These are phyloP conservation scores for Wickerhamomyces tratensis DNA, from an alignment of 805 yeast species.

Conservation along the genomic window DNA sequence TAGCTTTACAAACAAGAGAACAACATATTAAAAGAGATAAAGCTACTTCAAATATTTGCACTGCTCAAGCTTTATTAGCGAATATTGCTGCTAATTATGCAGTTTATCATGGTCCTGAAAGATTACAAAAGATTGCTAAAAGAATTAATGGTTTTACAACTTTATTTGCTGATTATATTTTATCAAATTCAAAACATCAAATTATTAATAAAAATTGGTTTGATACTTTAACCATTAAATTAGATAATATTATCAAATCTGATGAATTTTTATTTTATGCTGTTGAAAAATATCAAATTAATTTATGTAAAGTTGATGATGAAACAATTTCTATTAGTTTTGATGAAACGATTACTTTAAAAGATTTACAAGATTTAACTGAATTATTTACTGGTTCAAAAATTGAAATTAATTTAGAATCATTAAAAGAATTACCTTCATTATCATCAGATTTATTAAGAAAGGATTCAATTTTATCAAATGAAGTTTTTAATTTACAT, in stretches of 20 bases:
- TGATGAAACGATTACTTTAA: slow-evolving; percentile 75
- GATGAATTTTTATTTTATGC: slow-evolving; percentile 51
- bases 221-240: slow-evolving; percentile 71
- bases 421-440: slow-evolving; percentile 27
- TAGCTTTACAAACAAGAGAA: slow-evolving; percentile 96
- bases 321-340: slow-evolving; percentile 63
- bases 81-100: slow-evolving; percentile 94
- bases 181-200: slow-evolving; percentile 29
- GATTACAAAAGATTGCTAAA: slow-evolving; percentile 67
- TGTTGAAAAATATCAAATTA: slow-evolving; percentile 53
- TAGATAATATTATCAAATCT: slow-evolving; percentile 36
- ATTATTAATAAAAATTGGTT: slow-evolving; percentile 61
- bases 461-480: slow-evolving; percentile 50
- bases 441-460: slow-evolving; percentile 42
- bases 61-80: slow-evolving; percentile 94
- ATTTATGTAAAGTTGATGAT: slow-evolving; percentile 60
- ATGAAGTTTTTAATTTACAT: slow-evolving; percentile 75
- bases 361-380: slow-evolving; percentile 50
- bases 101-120: slow-evolving; percentile 91
- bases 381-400: slow-evolving; percentile 46
- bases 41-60: slow-evolving; percentile 96
- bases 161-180: slow-evolving; percentile 53
- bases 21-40: slow-evolving; percentile 96
- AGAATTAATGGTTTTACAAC: slow-evolving; percentile 70
- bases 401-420: slow-evolving; percentile 1